These are phyloP conservation scores for Phanerodontia chrysosporium DNA, from an alignment of 768 basidiomycete species.

Conservation along the genomic window DNA sequence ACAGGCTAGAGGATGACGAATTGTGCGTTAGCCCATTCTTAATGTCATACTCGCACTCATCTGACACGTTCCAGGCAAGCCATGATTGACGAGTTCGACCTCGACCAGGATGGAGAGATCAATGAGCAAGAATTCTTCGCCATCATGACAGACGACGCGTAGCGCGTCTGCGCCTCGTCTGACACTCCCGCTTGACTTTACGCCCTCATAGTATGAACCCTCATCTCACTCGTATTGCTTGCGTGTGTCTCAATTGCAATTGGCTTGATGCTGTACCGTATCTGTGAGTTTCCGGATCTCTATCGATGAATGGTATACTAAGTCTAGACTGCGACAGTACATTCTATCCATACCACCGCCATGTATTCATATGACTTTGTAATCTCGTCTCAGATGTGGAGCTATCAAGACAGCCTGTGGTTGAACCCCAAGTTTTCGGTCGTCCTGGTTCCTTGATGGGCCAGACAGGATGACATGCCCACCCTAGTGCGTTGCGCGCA, in stretches of 20 bases:
- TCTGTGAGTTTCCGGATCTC: not conserved
- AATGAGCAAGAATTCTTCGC: slow-evolving; percentile 94
- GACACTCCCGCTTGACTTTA: not conserved
- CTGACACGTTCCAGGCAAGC: slow-evolving; percentile 66
- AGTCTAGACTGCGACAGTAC: not conserved
- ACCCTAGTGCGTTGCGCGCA: too few relatives aligned
- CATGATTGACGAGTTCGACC: slow-evolving; percentile 99
- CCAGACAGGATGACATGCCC: too few relatives aligned
- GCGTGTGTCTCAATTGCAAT: not conserved
- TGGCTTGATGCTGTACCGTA: not conserved
- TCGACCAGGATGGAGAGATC: slow-evolving; percentile 97
- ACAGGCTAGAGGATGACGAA: slow-evolving; percentile 92
- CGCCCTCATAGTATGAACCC: not conserved
- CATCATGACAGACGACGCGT: slow-evolving; percentile 94
- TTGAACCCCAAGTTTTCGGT: not conserved
- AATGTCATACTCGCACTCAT: not conserved
- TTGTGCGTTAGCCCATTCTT: slow-evolving; percentile 57
- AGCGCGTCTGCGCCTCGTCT: slow-evolving; percentile 8
- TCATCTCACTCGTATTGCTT: not conserved
- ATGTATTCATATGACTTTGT: slow-evolving; percentile 4
- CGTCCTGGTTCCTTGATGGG: too few relatives aligned
- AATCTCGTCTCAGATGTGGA: not conserved
- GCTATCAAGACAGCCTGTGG: not conserved
- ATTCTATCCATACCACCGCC: slow-evolving; percentile 2
- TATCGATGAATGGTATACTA: not conserved